These are phyloP conservation scores for Kuraishia ogatae DNA, from an alignment of 805 yeast genomes.

Conservation along the genomic window DNA sequence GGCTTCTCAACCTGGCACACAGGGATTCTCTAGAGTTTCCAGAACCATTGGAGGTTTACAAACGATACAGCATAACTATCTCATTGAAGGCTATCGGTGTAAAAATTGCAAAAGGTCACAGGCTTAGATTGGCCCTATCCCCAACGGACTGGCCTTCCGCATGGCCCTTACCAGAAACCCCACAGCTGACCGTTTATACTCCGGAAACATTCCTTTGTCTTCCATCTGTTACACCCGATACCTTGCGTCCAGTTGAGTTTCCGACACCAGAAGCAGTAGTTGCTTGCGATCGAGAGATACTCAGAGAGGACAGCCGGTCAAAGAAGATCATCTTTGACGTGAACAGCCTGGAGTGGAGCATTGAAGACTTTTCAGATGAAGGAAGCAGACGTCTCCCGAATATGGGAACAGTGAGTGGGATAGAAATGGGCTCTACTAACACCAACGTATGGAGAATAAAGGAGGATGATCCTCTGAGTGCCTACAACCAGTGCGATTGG, in stretches of 20 bases:
- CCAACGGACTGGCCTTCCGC: conserved; percentile 40
- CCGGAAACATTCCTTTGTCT: neutral
- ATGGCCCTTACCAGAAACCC: conserved; percentile 36
- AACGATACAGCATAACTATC: conserved; percentile 24
- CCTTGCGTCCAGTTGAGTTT: neutral
- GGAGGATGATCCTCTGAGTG: conserved; percentile 29
- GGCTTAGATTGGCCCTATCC: conserved; percentile 29
- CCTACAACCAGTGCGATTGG: conserved; percentile 29
- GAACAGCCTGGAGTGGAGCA: conserved; percentile 23
- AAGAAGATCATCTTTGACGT: conserved; percentile 20
- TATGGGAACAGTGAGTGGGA: conserved; percentile 23
- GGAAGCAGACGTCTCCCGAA: conserved; percentile 21
- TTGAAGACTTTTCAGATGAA: conserved; percentile 26
- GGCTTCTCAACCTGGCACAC: conserved; percentile 33
- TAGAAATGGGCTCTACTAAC: conserved; percentile 31
- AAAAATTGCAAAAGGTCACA: conserved; percentile 26
- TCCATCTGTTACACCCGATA: neutral
- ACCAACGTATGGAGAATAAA: conserved; percentile 29
- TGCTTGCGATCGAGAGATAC: neutral
- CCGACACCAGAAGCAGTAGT: conserved; percentile 3
- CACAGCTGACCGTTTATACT: conserved; percentile 14
- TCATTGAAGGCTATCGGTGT: conserved; percentile 32
- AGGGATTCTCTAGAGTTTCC: conserved; percentile 33
- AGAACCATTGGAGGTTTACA: conserved; percentile 20
- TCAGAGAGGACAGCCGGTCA: neutral